Base-by-base conservation (phyloP, 805 yeast genomes). In the Ascoidea rubescens region DNA sequence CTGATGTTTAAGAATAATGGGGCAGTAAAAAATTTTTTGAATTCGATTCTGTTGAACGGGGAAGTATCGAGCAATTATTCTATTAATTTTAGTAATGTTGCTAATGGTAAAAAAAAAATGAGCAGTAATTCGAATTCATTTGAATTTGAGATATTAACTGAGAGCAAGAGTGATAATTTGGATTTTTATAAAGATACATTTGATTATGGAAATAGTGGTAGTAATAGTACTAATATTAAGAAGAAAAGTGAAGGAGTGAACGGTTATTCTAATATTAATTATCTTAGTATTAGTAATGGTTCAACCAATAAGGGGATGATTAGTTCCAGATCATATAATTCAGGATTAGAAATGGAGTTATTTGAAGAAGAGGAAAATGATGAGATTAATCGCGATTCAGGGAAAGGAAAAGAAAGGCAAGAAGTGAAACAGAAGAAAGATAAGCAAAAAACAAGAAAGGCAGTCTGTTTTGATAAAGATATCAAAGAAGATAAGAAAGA, bases 181-280 rank as follows among this genome's bases (percentile, higher is more conserved):
- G 53, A 52, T 21, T 54, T 54, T 47, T 54, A 54, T 50, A 54
- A 54, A 31, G 56, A 54, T 47, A 12, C 48, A 5, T 52, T 48
- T 42, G 54, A 52, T n/a, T 52, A 54, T 37, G 47, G 52, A 37
- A 46, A 21, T 32, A 51, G 8, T 2, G 14, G 14, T 37, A 37
- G 14, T 10, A 16, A 16, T 32, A 16, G 5, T 47, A 30, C 48
- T 10, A n/a, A 6, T 16, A 30, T n/a, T 6, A 17, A 32, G 8
- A 47, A 47, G 16, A 47, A 30, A 30, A 47, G 48, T 47, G 31
- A 30, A 14, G 48, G 28, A 6, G 16, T 12, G 10, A 16, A 21
- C 10, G 3, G 30, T 16, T 45, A 10, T 45, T 14, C 10, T 12
- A 45, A 45, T 12, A 7, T 16, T 17, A 30, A 32, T 16, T 5